Evolutionary conservation across 1,139 yeast species (phyloP), one percentile per base, ranked within the genome.

Genomic region (Nakaseomyces uthaithaninus): DNA sequence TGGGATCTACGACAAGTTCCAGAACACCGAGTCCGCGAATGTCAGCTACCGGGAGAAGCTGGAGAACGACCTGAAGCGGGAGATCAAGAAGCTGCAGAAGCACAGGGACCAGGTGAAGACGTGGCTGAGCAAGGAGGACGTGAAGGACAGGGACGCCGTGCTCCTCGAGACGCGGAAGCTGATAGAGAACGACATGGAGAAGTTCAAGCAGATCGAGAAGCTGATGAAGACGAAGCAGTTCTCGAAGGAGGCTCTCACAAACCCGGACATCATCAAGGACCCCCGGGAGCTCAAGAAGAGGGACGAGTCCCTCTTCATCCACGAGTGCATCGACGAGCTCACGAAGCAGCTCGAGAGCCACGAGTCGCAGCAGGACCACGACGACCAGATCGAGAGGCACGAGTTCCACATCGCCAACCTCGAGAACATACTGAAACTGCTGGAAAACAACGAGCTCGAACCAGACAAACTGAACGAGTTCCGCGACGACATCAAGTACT

Each of bases 171-270:
- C 87, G 54, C 72, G 98, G 42, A 74, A 80, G 51, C 68, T 79
- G 51, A 91, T 93, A 51, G 96, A 93, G 62, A 76, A 74, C 58
- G 95, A 93, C 42, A 91, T 91, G 99, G 98, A 93, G 64, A 75
- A 91, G 53, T 93, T 93, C 66, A 93, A 93, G 62, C 91, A 91
- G 40, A 84, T 89, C 50, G 99, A 93, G 62, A 85, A 89, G 66
- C 78, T 83, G 52, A 83, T 87, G 77, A 93, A 93, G 66, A 89
- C 95, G 27, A 93, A 93, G 62, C 96, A 95, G 43, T 93, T 86
- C 59, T 81, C 94, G 31, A 86, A 86, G 59, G 98, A 91, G 64
- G 98, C 97, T 1, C 70, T 91, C 50, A 87, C 83, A 44, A 73
- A 80, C 53, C 71, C 75, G 24, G 75, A 77, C 45, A 70, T 74